Evolutionary conservation across 23 red algal species (phyloP).

Genomic region (Chondrus crispus): DNA sequence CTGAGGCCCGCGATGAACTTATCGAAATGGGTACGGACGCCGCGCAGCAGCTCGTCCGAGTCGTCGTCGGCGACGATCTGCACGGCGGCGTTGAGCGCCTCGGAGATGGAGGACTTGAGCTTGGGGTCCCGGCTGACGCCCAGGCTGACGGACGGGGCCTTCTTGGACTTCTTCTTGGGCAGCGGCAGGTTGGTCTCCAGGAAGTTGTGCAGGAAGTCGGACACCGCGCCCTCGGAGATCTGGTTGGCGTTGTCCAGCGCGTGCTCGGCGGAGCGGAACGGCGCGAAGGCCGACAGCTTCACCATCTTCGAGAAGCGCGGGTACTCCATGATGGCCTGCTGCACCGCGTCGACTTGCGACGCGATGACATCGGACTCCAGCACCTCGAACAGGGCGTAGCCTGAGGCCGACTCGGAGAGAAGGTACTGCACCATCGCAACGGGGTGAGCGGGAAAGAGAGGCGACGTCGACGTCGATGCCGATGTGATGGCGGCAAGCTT

Average conservation of each 20-base stretch:
- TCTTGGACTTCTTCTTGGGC: conserved; percentile 59
- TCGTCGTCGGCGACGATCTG: conserved; percentile 61
- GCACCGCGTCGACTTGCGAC: conserved; percentile 62
- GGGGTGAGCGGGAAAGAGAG: background rate
- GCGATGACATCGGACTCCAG: conserved; percentile 74
- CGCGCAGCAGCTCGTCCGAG: conserved; percentile 84
- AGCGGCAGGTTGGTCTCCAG: conserved; percentile 72
- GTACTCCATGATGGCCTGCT: conserved; percentile 70
- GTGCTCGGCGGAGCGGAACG: conserved; percentile 83
- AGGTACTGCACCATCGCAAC: conserved; percentile 57
- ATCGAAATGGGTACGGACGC: conserved; percentile 79
- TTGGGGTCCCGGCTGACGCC: conserved; percentile 85
- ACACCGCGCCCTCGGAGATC: conserved; percentile 78
- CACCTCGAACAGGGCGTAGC: conserved; percentile 82
- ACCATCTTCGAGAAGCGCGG: conserved; percentile 85
- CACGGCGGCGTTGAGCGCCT: conserved; percentile 43
- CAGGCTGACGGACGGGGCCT: conserved; percentile 14
- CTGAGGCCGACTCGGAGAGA: conserved; percentile 85
- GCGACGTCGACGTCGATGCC: background rate
- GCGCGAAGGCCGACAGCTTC: conserved; percentile 84
- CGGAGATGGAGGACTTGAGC: conserved; percentile 66
- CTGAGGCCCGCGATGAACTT: conserved; percentile 73
- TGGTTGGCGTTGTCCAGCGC: conserved; percentile 86
- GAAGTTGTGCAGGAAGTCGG: conserved; percentile 74
- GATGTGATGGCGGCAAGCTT: no score